Evolutionary conservation across 345 rosid species (phyloP).

Genomic region (Trapa bicornis): DNA sequence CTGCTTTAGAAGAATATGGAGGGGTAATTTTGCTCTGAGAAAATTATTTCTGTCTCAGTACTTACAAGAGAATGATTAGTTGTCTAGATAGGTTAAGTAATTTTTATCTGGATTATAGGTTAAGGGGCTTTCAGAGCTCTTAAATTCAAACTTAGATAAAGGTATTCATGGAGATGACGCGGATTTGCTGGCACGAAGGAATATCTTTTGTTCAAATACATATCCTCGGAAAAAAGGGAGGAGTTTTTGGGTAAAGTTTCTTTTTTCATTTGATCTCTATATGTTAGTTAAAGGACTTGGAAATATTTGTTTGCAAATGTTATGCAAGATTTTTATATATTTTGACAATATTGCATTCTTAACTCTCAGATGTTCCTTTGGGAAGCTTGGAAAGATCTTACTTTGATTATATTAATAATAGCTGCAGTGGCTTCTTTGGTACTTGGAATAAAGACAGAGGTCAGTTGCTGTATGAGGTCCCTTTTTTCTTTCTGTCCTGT

Average conservation of each 20-base stretch:
- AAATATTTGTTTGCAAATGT: background rate
- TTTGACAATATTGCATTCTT: background rate
- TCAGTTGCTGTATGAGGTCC: conserved; percentile 15
- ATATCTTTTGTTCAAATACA: conserved; percentile 74
- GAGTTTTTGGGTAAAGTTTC: conserved; percentile 55
- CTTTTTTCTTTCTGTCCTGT: background rate
- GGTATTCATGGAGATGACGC: conserved; percentile 70
- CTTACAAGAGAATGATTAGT: conserved; percentile 1
- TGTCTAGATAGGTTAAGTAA: background rate
- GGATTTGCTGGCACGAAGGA: conserved; percentile 51
- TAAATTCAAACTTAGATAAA: conserved; percentile 65
- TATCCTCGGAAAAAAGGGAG: conserved; percentile 91
- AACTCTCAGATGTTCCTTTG: conserved; percentile 60
- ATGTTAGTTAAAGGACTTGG: background rate
- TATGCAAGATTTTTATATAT: background rate
- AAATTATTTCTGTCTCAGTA: background rate
- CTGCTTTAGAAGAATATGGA: conserved; percentile 52
- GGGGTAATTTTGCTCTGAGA: conserved; percentile 30
- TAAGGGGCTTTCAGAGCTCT: conserved; percentile 42
- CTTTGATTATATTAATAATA: conserved; percentile 72
- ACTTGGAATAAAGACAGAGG: conserved; percentile 95
- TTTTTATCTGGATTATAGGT: conserved; percentile 26
- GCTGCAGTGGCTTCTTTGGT: conserved; percentile 94
- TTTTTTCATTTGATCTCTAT: background rate
- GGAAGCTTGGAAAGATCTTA: conserved; percentile 88